Evolutionary conservation across 345 rosid species (phyloP).

Genomic region (Boechera divaricarpa): DNA sequence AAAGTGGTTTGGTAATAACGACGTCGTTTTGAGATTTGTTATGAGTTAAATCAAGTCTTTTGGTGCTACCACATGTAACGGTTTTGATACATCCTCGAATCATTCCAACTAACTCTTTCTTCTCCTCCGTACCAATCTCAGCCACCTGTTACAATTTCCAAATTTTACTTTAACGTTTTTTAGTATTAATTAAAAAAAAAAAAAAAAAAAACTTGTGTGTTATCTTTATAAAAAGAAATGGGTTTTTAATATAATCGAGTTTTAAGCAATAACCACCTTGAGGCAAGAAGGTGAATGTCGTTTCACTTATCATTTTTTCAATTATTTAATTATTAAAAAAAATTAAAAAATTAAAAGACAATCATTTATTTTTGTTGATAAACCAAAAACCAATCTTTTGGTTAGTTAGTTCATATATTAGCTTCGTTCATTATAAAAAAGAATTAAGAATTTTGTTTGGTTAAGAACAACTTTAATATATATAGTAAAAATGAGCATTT

Average conservation of each 20-base stretch:
- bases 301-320: background rate
- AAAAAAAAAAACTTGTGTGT: background rate
- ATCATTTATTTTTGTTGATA: too few species aligned
- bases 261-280: background rate
- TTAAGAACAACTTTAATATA: background rate
- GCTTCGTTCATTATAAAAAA: background rate
- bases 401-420: background rate
- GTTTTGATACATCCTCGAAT: constrained; percentile 92
- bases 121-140: constrained; percentile 54
- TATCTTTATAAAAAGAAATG: background rate
- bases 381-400: background rate
- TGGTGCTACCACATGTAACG: constrained; percentile 81
- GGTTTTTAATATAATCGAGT: background rate
- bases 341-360: too few species aligned
- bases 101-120: constrained; percentile 72
- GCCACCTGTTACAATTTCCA: constrained; percentile 66
- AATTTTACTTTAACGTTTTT: background rate
- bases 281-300: background rate
- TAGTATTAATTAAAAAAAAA: background rate
- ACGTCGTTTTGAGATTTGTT: constrained; percentile 11
- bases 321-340: background rate
- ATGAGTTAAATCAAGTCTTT: constrained; percentile 14
- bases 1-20: constrained; percentile 35
- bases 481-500: background rate
- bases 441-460: background rate